Percentiles rank a stretch among this genome's conserved stretches.
Conservation (phyloP, 495 filamentous ascomycete species). For the Parmelia sp. region DNA sequence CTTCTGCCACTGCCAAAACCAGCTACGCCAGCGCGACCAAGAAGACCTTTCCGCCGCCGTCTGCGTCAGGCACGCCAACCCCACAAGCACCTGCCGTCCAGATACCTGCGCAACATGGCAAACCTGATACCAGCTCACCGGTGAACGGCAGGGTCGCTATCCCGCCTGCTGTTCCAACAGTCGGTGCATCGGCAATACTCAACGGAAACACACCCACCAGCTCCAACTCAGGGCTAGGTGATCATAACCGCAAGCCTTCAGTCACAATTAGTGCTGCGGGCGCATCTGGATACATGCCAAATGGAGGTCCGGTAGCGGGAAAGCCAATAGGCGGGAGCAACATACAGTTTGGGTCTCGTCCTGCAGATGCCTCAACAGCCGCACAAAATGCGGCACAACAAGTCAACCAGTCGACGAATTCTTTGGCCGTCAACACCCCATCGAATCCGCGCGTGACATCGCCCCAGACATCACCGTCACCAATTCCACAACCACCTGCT, state of each 20-base stretch:
- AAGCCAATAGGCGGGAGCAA: conserved; percentile 54
- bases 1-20: conserved; percentile 37
- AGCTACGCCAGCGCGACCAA: conserved; percentile 72
- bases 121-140: conserved; percentile 65
- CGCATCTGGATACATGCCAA: conserved; percentile 64
- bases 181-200: conserved; percentile 47
- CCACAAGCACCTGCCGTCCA: conserved; percentile 56
- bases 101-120: conserved; percentile 65
- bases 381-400: conserved; percentile 54
- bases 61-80: conserved; percentile 64
- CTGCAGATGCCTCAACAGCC: conserved; percentile 60
- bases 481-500: conserved; percentile 72
- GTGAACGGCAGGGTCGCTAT: conserved; percentile 78
- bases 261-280: conserved; percentile 81
- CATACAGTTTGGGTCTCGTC: conserved; percentile 71
- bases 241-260: conserved; percentile 77
- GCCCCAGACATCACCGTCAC: conserved; percentile 73
- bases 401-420: conserved; percentile 43
- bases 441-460: conserved; percentile 60
- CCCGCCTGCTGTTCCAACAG: conserved; percentile 59
- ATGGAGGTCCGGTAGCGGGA: conserved; percentile 59
- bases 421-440: conserved; percentile 60
- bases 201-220: conserved; percentile 56
- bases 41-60: conserved; percentile 58
- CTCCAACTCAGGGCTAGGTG: conserved; percentile 48